Conservation (phyloP, 768 basidiomycete genomes). For the Tubosaeta brunneosetosa region DNA sequence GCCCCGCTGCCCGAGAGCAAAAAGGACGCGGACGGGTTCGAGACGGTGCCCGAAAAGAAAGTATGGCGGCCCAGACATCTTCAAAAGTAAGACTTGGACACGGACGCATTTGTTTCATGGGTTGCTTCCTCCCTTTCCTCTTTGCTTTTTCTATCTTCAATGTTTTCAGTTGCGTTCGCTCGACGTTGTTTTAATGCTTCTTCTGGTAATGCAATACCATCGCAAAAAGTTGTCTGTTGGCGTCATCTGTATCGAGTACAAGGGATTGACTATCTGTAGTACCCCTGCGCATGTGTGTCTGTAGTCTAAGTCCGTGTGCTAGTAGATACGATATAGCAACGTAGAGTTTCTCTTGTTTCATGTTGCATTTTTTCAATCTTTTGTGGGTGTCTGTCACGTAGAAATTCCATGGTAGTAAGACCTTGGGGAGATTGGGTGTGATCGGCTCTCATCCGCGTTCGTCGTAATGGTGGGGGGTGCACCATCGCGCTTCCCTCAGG, state of each 20-base stretch:
- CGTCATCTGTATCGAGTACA: background rate
- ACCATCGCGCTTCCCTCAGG: no score
- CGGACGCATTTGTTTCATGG: background rate
- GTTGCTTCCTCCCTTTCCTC: background rate
- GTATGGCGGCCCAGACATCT: conserved; percentile 22
- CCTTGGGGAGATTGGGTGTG: no score
- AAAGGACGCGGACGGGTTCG: conserved; percentile 70
- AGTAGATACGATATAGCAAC: background rate
- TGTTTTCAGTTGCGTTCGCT: background rate
- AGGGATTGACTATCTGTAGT: background rate
- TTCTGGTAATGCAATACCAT: background rate
- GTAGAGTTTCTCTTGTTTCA: background rate
- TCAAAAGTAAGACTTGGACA: conserved; percentile 5
- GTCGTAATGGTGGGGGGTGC: no score
- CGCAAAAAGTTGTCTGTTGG: background rate
- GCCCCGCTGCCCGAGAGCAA: conserved; percentile 38
- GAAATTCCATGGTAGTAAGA: no score
- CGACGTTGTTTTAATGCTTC: background rate
- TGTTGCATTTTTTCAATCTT: no score
- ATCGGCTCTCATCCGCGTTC: no score
- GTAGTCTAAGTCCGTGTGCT: background rate
- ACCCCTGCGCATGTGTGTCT: background rate
- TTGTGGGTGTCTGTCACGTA: no score
- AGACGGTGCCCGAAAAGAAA: conserved; percentile 42
- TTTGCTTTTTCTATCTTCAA: background rate